Base-by-base conservation (phyloP, 352 stramenopile species). In the Globisporangium echinulatum region DNA sequence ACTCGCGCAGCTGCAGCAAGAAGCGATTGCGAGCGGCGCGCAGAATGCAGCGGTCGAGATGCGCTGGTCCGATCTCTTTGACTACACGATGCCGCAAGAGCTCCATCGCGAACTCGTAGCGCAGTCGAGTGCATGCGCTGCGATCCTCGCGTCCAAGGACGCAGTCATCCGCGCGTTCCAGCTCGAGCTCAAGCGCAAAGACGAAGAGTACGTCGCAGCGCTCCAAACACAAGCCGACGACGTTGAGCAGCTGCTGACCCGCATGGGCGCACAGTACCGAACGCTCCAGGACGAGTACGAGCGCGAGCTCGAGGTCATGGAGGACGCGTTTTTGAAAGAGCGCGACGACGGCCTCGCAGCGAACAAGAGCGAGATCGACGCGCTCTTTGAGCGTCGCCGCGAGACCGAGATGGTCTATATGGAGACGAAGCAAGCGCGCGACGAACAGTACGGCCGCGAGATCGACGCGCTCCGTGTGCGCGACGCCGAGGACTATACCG, bases 381-480 rank as follows among this genome's bases (percentile, higher is more conserved):
- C 72, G 38, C 72, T 98, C 8, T 98, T 98, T 58, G 90, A 98
- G 58, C 88, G 87, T 51, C 81, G 93, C 17, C 81, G 83, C 0
- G 88, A 97, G 62, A 97, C 96, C 82, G 94, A 98, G 75, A 90
- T 97, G 75, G 68, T 84, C 0, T 98, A 96, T 68, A 97, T 97
- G 87, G 88, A 97, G 62, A 68, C 71, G 42, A 97, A 97, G 62
- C 91, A 97, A 55, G 77, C 75, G n/a, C 76, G 85, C 19, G 85
- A 96, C 60, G 87, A 96, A 61, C 77, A 92, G 57, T 95, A 93
- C 54, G 69, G 94, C 49, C 75, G 90, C 55, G 94, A 98, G 64
- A 96, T 98, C 56, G 90, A 98, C 60, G 80, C 90, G 19, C 61
- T 98, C 46, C 82, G 92, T 9, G 83, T 94, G 9, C 89, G 88